phyloP scores from a whole-genome alignment of 306 rosid species.

The Macrotyloma uniflorum region DNA sequence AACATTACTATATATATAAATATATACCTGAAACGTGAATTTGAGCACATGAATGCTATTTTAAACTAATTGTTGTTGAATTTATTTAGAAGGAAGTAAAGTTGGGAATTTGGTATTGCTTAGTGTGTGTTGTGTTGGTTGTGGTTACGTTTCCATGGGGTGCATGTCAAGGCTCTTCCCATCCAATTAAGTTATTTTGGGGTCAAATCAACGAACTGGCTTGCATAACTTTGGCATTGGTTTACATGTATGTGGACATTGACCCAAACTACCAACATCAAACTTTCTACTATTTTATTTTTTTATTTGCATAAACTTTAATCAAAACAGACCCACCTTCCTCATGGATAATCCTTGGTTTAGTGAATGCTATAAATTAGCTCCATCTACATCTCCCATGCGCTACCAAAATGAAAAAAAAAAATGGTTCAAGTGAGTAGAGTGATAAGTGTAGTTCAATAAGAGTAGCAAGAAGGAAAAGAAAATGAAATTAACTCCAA shows the following conservation, averaged over 20 bases:
- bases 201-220: conserved; percentile 45
- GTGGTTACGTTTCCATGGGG: conserved; percentile 25
- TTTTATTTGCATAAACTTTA: not conserved
- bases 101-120: conserved; percentile 10
- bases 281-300: not conserved
- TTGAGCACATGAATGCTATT: conserved; percentile 21
- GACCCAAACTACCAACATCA: conserved; percentile 31
- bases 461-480: too few species aligned
- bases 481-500: not conserved
- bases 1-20: not conserved
- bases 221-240: conserved; percentile 31
- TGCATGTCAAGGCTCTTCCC: conserved; percentile 38
- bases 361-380: not conserved
- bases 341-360: conserved; percentile 18
- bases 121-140: not conserved
- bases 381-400: not conserved
- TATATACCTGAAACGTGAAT: not conserved
- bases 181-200: conserved; percentile 30
- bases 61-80: conserved; percentile 7
- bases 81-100: conserved; percentile 22
- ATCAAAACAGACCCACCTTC: not conserved
- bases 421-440: not conserved
- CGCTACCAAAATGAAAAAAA: not conserved
- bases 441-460: too few species aligned
- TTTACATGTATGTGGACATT: conserved; percentile 21